Conservation (phyloP, 192 early-diverging fungal species). For the Ambispora gerdemannii region DNA sequence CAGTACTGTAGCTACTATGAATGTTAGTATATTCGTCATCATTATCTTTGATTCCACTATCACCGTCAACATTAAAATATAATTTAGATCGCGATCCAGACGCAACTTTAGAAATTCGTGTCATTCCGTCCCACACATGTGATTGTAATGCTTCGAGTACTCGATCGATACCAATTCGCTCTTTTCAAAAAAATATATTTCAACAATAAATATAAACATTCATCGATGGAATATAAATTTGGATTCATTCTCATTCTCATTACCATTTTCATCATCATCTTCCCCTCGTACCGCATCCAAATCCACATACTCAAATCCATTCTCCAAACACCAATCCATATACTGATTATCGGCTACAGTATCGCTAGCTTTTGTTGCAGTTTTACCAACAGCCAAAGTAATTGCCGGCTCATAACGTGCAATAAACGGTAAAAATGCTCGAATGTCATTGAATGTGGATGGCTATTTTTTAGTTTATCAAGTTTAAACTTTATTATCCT, state of each 20-base stretch:
- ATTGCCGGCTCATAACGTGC: conserved; percentile 52
- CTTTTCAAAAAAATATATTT: conserved; percentile 24
- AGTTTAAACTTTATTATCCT: not conserved
- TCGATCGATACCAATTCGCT: conserved; percentile 52
- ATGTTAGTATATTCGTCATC: not conserved
- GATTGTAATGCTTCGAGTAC: conserved; percentile 59
- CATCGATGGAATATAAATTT: not conserved
- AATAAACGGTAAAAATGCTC: conserved; percentile 55
- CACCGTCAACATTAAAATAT: no score
- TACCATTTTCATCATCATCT: not conserved
- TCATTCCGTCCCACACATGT: conserved; percentile 66
- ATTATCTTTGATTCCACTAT: not conserved
- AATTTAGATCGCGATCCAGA: no score
- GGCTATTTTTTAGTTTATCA: conserved; percentile 35
- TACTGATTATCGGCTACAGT: conserved; percentile 22
- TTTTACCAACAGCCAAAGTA: conserved; percentile 46
- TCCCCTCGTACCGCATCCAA: conserved; percentile 38
- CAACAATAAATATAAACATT: not conserved
- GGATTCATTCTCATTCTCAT: conserved; percentile 11
- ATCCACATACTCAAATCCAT: conserved; percentile 66
- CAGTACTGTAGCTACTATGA: no score
- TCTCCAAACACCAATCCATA: conserved; percentile 59
- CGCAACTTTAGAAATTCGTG: conserved; percentile 31
- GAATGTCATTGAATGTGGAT: conserved; percentile 52
- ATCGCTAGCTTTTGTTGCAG: conserved; percentile 24